Conservation (phyloP, 1,284 basidiomycete species). For the Phlebopus sp. region DNA sequence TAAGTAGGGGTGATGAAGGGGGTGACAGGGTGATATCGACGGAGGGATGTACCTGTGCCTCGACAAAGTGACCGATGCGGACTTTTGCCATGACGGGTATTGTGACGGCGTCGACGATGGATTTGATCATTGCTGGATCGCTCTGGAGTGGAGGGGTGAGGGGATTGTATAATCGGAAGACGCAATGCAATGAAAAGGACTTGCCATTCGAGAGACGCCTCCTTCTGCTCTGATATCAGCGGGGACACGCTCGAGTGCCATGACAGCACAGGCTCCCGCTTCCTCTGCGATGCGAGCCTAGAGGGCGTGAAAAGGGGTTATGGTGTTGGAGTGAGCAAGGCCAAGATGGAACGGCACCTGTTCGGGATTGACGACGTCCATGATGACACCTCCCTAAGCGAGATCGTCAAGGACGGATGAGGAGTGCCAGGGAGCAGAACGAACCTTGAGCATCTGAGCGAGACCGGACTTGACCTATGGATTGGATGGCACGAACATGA, state of each 20-base stretch:
- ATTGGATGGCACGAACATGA: conserved; percentile 1
- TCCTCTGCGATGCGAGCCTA: conserved; percentile 96
- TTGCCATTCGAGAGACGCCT: conserved; percentile 92
- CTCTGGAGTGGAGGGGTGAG: conserved; percentile 48
- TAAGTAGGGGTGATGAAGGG: conserved; percentile 28
- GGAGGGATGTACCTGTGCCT: conserved; percentile 69
- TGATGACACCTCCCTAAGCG: conserved; percentile 83
- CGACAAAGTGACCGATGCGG: conserved; percentile 96
- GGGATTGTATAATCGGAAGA: not conserved
- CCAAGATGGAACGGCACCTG: conserved; percentile 47
- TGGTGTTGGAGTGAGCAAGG: conserved; percentile 1
- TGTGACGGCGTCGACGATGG: conserved; percentile 88
- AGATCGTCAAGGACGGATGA: conserved; percentile 17
- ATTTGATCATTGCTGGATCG: conserved; percentile 96
- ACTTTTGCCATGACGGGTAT: conserved; percentile 94
- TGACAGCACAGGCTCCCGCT: conserved; percentile 96
- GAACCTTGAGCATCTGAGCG: conserved; percentile 92
- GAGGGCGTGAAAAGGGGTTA: conserved; percentile 6
- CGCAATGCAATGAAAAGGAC: not conserved
- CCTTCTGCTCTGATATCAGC: conserved; percentile 91
- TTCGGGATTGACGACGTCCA: conserved; percentile 87
- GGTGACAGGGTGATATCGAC: too few species aligned
- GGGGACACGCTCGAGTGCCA: conserved; percentile 95
- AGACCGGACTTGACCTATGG: conserved; percentile 86
- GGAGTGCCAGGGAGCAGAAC: conserved; percentile 14